A percentile compares a stretch with the other conserved stretches of the same genome.
Conservation (phyloP, 2,329 filamentous ascomycete species). For the Colletotrichum endophyticum region DNA sequence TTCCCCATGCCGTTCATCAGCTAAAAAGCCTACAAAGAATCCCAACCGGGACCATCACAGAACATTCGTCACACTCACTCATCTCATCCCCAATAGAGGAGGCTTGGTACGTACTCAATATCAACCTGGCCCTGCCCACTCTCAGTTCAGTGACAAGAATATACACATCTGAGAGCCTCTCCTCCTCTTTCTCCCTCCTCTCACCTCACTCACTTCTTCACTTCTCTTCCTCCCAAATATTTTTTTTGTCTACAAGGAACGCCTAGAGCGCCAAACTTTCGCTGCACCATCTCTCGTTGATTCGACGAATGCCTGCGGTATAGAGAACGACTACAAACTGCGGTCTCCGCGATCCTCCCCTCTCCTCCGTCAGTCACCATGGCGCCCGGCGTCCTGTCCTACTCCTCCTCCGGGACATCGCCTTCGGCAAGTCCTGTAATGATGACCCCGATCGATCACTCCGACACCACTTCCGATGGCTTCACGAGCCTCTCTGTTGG, state of each 20-base stretch:
- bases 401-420: conserved; percentile 23
- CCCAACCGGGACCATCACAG: not conserved
- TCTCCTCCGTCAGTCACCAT: conserved; percentile 8
- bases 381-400: conserved; percentile 20
- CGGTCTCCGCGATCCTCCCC: conserved; percentile 15
- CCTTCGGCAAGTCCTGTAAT: conserved; percentile 22
- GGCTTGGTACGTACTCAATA: conserved; percentile 20
- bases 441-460: conserved; percentile 21
- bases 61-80: conserved; percentile 21
- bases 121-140: conserved; percentile 16
- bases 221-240: not conserved
- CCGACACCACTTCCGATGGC: conserved; percentile 21
- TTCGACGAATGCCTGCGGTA: conserved; percentile 15
- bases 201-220: not conserved
- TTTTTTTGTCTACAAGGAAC: not conserved
- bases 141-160: conserved; percentile 4
- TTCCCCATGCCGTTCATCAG: conserved; percentile 6
- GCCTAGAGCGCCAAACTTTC: conserved; percentile 20
- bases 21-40: conserved; percentile 17
- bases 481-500: conserved; percentile 20
- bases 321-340: conserved; percentile 9
- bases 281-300: conserved; percentile 11
- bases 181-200: conserved; percentile 14
- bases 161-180: conserved; percentile 10
- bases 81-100: conserved; percentile 15